Base-by-base conservation (phyloP, 2,329 filamentous ascomycete genomes). In the Claviceps spartinae region DNA sequence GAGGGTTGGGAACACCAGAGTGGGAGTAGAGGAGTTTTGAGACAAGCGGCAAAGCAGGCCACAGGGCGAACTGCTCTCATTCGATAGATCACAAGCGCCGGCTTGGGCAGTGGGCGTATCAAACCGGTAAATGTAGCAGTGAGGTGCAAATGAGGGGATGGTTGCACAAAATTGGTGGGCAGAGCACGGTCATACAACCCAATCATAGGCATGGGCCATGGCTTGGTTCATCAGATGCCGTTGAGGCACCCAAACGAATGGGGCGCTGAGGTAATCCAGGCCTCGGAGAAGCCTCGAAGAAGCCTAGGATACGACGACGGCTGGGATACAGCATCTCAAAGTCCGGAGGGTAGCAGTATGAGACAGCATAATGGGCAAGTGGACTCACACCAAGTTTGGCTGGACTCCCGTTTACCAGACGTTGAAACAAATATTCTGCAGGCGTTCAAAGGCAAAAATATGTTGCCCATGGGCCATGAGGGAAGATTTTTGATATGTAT, bases 21-120 rank as follows among this genome's bases (percentile, higher is more conserved):
- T 67, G 71, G 72, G 70, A 66, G 63, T 64, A 62, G 58, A 65
- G 62, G 66, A 71, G 70, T 78, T 79, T 77, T 78, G 73, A 77
- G 71, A 58, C 55, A 57, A 57, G 56, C 57, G 54, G 60, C 58
- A 58, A 52, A 38, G 55, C 54, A 53, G 63, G 50, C 62, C 58
- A 24, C 62, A 58, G 52, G 56, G 51, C 52, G 55, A 48, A 44
- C 52, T 37, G 44, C 37, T 49, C 49, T 62, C 57, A 66, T 66
- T 67, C 62, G 62, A 65, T 58, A 54, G 51, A 40, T 49, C 54
- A 53, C 56, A 73, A 69, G 67, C 65, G 63, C 61, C 60, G 61
- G 59, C 59, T 38, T 52, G 52, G 44, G 22, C 45, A 13, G 45
- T n/a, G 40, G 14, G 24, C 14, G 65, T 66, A 65, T 65, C 57